Base-by-base conservation (phyloP, 2,329 filamentous ascomycete species). In the Fusarium palustre region DNA sequence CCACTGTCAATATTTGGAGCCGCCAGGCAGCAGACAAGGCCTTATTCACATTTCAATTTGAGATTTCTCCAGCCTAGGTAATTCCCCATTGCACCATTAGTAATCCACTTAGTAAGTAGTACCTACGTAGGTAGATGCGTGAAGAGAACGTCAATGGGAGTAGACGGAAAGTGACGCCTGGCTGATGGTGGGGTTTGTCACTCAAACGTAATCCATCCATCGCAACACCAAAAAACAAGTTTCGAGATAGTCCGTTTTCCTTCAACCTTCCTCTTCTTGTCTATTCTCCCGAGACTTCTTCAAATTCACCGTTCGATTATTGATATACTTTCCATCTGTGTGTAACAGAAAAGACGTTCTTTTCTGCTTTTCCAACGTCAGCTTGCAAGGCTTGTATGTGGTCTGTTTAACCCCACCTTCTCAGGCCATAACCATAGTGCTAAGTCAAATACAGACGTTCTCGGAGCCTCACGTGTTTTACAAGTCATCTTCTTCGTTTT, bases 161-260 rank as follows among this genome's bases (percentile, higher is more conserved):
- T 31, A 20, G 20, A 8, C 28, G 28, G 31, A 34, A 63, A 25
- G 34, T 55, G 42, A 31, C 10, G 13, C 42, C 38, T 60, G 45
- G 46, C 59, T 57, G 59, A 59, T 52, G 45, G 66, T 45, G 62
- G 66, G 66, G 66, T 66, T 57, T 67, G 58, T 59, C 64, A 68
- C 48, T 46, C 31, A 50, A 57, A 69, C 66, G 66, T 68, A 68
- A 68, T 68, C 65, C 42, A 56, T 68, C 42, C 42, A 56, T 68
- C 42, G 42, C 58, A 69, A 69, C 63, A 70, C 57, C 67, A 70
- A 52, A 58, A 58, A 64, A 28, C 62, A 56, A 50, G 46, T 28
- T 59, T 52, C 31, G 41, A 30, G 46, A 69, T 67, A 54, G 39
- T 64, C 48, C 15, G 49, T 45, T 55, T 33, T 39, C 39, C n/a